Evolutionary conservation across 2,329 filamentous ascomycete genomes (phyloP).

Genomic region (Alternaria triticina): DNA sequence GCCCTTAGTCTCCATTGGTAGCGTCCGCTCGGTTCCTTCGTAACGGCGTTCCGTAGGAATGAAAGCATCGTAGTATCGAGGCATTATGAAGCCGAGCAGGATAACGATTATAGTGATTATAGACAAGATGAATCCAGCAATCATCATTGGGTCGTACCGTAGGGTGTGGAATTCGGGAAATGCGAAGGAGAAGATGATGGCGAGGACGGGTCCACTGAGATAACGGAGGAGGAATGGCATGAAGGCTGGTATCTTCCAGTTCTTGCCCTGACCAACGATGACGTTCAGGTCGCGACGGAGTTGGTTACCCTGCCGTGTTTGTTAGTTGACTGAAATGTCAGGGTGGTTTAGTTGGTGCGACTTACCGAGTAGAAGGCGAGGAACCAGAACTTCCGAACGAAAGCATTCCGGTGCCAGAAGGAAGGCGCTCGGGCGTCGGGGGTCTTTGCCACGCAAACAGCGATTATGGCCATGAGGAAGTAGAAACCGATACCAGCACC

Average conservation of each 20-base stretch:
- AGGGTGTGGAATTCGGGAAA: conserved; percentile 43
- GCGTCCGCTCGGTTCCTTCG: conserved; percentile 53
- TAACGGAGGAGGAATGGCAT: conserved; percentile 56
- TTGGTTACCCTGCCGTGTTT: conserved; percentile 43
- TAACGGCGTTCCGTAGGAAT: conserved; percentile 55
- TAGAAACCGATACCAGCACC: conserved; percentile 62
- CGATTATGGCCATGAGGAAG: conserved; percentile 49
- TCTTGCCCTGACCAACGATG: conserved; percentile 60
- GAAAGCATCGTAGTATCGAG: conserved; percentile 61
- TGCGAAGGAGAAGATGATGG: conserved; percentile 45
- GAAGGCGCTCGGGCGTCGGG: conserved; percentile 52
- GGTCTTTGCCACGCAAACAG: conserved; percentile 52
- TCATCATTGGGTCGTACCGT: conserved; percentile 45
- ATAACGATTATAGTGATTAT: conserved; percentile 53
- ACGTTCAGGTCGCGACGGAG: conserved; percentile 62
- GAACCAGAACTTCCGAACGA: conserved; percentile 58
- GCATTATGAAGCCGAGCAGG: conserved; percentile 58
- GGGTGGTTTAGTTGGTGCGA: neutral
- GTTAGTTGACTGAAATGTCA: neutral
- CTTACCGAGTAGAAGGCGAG: conserved; percentile 65
- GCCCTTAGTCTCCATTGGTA: conserved; percentile 34
- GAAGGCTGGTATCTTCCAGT: conserved; percentile 63
- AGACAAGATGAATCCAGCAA: conserved; percentile 41
- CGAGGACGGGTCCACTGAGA: conserved; percentile 40
- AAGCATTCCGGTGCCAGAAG: conserved; percentile 51